Conservation (phyloP, 2,329 filamentous ascomycete species). For the Fusarium nygamai region DNA sequence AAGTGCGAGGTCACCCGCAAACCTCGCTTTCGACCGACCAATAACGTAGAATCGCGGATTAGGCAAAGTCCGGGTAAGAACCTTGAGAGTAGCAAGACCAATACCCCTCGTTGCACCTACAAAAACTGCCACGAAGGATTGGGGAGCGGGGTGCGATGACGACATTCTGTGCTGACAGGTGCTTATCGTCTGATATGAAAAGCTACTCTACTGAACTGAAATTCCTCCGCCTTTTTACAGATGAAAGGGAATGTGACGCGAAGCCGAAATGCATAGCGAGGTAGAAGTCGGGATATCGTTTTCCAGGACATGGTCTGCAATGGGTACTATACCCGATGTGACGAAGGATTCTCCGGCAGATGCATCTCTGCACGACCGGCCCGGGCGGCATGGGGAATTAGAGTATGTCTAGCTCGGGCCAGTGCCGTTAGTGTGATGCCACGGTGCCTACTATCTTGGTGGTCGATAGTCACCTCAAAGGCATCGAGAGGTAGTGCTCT, state of each 20-base stretch:
- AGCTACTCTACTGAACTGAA: background rate
- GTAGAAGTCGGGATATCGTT: too few relatives aligned
- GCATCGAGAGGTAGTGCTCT: background rate
- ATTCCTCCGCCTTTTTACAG: background rate
- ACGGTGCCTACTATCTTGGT: background rate
- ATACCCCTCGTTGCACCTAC: background rate
- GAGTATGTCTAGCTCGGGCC: background rate
- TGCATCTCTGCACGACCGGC: background rate
- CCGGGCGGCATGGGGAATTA: background rate
- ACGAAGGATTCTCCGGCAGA: slow-evolving; percentile 1
- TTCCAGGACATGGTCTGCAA: background rate
- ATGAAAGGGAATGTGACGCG: background rate
- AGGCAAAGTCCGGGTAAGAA: background rate
- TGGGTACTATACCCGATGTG: background rate
- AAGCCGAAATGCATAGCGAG: background rate
- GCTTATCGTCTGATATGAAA: background rate
- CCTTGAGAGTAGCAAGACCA: background rate
- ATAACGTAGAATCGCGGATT: background rate
- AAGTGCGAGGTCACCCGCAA: background rate
- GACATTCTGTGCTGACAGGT: background rate
- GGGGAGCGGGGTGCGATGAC: background rate
- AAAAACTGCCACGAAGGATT: background rate
- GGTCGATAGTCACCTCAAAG: background rate
- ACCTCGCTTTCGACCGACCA: background rate
- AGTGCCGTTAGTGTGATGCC: background rate